phyloP scores from a whole-genome alignment of 176 grass and related monocot genomes.

The Eleusine coracana region DNA sequence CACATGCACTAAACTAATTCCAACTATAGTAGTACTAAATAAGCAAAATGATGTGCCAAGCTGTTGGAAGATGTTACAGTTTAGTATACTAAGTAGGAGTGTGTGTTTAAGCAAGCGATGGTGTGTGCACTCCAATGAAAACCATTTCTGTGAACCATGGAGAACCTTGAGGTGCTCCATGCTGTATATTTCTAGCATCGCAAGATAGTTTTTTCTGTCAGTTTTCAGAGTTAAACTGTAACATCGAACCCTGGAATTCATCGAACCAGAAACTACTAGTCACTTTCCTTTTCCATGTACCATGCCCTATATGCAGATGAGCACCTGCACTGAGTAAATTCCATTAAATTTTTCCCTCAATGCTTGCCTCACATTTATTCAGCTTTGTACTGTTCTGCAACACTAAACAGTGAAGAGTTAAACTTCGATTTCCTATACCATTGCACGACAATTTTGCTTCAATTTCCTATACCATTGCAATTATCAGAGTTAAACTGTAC shows the following conservation, averaged over 20 bases:
- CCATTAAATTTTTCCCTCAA: conserved; percentile 6
- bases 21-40: neutral
- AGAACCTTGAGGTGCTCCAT: conserved; percentile 9
- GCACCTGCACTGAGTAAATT: conserved; percentile 27
- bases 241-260: neutral
- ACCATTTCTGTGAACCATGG: conserved; percentile 23
- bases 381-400: conserved; percentile 18
- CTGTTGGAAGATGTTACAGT: conserved; percentile 6
- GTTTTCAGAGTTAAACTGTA: neutral
- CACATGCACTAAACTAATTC: neutral
- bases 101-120: neutral
- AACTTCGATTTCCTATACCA: neutral
- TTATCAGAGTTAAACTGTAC: conserved; percentile 3
- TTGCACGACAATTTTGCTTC: neutral
- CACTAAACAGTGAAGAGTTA: conserved; percentile 12
- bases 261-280: neutral
- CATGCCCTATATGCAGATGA: conserved; percentile 5
- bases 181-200: neutral
- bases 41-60: neutral
- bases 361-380: conserved; percentile 27
- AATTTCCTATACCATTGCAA: neutral
- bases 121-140: conserved; percentile 1
- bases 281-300: conserved; percentile 7
- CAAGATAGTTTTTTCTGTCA: neutral
- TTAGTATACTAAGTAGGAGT: neutral